These are phyloP conservation scores for Talaromyces sp. DNA, from an alignment of 2,329 filamentous ascomycete species.

Conservation along the genomic window DNA sequence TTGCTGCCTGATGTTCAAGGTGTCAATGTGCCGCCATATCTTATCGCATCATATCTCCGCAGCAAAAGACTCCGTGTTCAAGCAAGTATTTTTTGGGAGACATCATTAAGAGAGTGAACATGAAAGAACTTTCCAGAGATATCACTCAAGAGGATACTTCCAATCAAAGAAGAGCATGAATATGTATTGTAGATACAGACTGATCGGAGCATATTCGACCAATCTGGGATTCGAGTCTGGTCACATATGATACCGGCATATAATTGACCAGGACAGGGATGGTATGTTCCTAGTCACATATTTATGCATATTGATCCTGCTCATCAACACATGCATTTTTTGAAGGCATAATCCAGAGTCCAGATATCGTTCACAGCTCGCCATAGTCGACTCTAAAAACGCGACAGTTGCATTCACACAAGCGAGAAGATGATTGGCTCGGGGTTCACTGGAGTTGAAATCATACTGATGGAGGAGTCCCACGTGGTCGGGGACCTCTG, in stretches of 20 bases:
- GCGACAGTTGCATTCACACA: not conserved
- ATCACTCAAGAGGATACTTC: too few species aligned
- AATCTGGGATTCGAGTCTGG: not conserved
- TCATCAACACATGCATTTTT: too few species aligned
- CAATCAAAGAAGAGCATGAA: too few species aligned
- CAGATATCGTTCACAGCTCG: not conserved
- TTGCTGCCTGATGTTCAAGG: not conserved
- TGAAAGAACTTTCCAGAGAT: too few species aligned
- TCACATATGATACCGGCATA: not conserved
- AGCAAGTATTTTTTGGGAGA: too few species aligned
- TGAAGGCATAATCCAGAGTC: not conserved
- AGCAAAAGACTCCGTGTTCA: too few species aligned
- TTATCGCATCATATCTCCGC: not conserved
- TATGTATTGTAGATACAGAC: not conserved
- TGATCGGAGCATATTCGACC: not conserved
- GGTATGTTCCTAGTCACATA: not conserved
- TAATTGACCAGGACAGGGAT: not conserved
- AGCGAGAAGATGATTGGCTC: constrained; percentile 14
- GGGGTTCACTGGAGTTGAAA: not conserved
- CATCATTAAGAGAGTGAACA: too few species aligned
- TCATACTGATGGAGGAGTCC: not conserved
- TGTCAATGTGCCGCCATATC: not conserved
- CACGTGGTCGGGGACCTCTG: constrained; percentile 12
- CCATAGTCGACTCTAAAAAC: not conserved
- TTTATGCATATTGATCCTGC: not conserved